Conservation (phyloP, 257 asterid species). For the Nicotiana attenuata region DNA sequence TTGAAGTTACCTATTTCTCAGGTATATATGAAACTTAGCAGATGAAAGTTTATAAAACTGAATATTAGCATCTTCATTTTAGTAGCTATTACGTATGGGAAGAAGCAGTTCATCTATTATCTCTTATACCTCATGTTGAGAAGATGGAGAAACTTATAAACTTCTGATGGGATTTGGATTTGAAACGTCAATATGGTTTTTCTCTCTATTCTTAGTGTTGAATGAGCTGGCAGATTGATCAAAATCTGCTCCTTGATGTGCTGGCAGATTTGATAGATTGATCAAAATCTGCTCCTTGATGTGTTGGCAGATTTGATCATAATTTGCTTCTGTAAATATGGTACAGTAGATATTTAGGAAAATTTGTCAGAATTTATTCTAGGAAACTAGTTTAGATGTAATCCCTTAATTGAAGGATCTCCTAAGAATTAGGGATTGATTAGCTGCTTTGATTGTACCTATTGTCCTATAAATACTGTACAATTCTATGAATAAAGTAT, state of each 20-base stretch:
- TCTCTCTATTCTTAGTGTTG: neutral
- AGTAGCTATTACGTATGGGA: neutral
- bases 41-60: neutral
- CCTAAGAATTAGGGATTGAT: neutral
- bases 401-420: neutral
- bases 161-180: too few relatives aligned
- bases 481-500: neutral
- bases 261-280: too few relatives aligned
- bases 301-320: too few relatives aligned
- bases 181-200: neutral
- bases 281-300: too few relatives aligned
- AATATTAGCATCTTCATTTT: neutral
- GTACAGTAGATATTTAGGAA: too few relatives aligned
- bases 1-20: constrained; percentile 42
- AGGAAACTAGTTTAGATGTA: neutral
- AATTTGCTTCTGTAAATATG: too few relatives aligned
- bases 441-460: neutral
- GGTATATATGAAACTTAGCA: constrained; percentile 29
- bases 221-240: too few relatives aligned
- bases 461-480: neutral
- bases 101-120: too few relatives aligned
- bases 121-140: too few relatives aligned
- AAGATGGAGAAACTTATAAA: too few relatives aligned
- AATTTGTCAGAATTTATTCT: neutral
- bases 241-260: too few relatives aligned